Conservation (phyloP, 169 alveolate genomes). For the Blepharisma undulans region DNA sequence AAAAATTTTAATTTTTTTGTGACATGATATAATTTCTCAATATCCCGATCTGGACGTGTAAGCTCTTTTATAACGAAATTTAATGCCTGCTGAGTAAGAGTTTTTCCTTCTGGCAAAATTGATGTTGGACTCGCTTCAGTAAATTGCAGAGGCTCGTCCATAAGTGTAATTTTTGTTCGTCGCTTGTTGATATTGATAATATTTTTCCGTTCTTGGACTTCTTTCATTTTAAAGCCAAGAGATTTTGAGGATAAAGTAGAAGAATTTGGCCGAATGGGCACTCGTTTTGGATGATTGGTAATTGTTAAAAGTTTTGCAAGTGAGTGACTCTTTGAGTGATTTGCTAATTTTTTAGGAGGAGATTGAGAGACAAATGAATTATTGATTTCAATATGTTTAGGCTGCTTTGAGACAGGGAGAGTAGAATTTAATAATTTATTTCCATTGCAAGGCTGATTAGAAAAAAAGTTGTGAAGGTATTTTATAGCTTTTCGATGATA, state of each 20-base stretch:
- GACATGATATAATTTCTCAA: neutral
- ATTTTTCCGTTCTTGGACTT: neutral
- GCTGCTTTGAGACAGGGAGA: neutral
- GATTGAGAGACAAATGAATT: neutral
- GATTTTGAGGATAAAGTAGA: neutral
- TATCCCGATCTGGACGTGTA: neutral
- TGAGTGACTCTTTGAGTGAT: neutral
- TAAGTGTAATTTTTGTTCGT: neutral
- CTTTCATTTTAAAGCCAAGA: neutral
- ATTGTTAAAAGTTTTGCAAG: neutral
- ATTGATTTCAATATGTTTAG: neutral
- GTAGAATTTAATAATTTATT: neutral
- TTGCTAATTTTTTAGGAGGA: neutral
- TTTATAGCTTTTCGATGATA: neutral
- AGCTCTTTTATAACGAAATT: neutral
- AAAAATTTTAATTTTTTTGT: conserved; percentile 23
- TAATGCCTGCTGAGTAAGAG: neutral
- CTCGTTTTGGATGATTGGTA: neutral
- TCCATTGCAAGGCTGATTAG: neutral
- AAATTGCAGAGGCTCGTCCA: neutral
- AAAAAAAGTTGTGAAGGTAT: neutral
- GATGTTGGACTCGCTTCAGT: neutral
- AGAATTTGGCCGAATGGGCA: neutral
- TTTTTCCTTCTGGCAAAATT: neutral
- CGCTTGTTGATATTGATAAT: neutral